phyloP scores from a whole-genome alignment of 306 rosid species.

The Trifolium dubium region DNA sequence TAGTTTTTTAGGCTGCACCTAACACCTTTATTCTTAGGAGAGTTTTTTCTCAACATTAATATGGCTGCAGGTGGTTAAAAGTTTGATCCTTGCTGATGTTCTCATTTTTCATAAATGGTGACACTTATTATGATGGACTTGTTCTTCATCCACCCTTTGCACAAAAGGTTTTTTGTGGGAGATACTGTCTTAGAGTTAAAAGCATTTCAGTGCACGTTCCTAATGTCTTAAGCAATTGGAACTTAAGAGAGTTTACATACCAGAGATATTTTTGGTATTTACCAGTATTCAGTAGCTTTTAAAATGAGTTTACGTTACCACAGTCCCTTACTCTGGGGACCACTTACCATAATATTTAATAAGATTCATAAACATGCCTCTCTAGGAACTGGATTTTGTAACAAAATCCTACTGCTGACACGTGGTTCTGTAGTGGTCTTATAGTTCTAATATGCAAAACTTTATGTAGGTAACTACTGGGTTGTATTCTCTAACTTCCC shows the following conservation, averaged over 20 bases:
- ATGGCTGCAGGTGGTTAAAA: too few species aligned
- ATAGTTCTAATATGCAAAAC: slow-evolving; percentile 13
- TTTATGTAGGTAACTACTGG: slow-evolving; percentile 19
- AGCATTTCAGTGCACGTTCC: neutral
- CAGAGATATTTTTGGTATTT: neutral
- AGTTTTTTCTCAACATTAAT: too few species aligned
- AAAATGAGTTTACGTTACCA: neutral
- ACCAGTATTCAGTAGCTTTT: neutral
- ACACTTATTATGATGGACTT: too few species aligned
- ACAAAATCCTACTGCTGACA: slow-evolving; percentile 6
- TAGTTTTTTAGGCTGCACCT: too few species aligned
- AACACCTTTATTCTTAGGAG: too few species aligned
- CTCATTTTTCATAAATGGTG: too few species aligned
- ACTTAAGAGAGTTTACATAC: neutral
- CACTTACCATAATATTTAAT: neutral
- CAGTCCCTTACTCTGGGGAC: neutral
- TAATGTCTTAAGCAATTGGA: neutral
- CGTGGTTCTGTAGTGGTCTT: slow-evolving; percentile 16
- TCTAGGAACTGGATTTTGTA: slow-evolving; percentile 28
- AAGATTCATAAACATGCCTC: neutral
- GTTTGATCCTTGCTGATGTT: too few species aligned
- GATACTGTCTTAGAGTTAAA: neutral
- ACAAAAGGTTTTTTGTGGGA: neutral
- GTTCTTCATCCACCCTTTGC: neutral
- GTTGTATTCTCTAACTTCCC: slow-evolving; percentile 26